Base-by-base conservation (phyloP, 1,284 basidiomycete species). In the Trichosporon sp. region DNA sequence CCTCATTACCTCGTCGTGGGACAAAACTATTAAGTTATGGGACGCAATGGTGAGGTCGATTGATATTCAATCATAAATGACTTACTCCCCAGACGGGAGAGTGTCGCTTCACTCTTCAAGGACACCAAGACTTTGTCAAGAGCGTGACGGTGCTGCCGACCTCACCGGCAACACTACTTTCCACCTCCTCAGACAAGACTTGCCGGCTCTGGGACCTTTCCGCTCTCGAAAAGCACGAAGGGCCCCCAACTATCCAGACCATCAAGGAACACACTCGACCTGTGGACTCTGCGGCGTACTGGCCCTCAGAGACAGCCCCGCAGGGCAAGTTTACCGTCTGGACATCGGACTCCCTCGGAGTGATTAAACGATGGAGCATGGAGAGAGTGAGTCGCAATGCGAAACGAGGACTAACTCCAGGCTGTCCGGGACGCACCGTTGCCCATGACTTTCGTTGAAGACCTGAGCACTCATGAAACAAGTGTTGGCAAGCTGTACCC, bases 161-260 rank as follows among this genome's bases (percentile, higher is more conserved):
- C 0, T 31, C 47, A 3, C 74, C 75, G 0, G 84, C 86, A 4
- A 81, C 95, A 15, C 83, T 98, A 29, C 85, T 95, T 8, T 95
- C 95, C 0, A 92, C 92, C 18, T 90, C 93, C 25, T 97, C 95
- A 7, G 96, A 99, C 82, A 94, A 95, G 76, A 88, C 90, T 15
- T 85, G 95, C 60, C 88, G 93, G 70, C 86, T 98, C 70, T 98
- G 95, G 95, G 93, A 86, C 69, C 78, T 85, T 6, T 53, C 71
- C 15, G 35, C 78, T 38, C 67, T 82, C 35, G 58, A 53, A 18
- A 75, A 80, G 89, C 29, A 87, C 7, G 27, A 34, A 86, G 90
- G 13, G 89, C 92, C 25, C 86, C 91, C 13, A 87, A 91, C 79
- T 86, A 86, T 75, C 0, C 77, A 79, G 58, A 75, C 72, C 3